These are phyloP conservation scores for Termitomyces sp. DNA, from an alignment of 1,284 basidiomycete species.

Conservation along the genomic window DNA sequence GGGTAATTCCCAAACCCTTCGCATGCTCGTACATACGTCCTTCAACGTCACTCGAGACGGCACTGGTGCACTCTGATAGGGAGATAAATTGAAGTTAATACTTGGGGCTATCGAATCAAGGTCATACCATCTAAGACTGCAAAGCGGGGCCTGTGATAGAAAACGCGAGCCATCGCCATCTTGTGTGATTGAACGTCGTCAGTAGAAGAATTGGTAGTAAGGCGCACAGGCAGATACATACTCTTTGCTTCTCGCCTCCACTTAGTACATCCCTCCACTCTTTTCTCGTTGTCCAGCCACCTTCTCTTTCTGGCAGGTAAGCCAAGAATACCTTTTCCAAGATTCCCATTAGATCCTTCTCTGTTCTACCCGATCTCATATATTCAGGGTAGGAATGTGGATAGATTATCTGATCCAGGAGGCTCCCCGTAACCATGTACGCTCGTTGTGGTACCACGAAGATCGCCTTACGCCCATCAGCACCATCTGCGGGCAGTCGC, in stretches of 20 bases:
- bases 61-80: constrained; percentile 83
- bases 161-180: constrained; percentile 84
- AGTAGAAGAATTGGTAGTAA: background rate
- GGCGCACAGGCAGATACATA: constrained; percentile 28
- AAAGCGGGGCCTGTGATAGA: constrained; percentile 80
- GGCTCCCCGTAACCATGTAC: constrained; percentile 83
- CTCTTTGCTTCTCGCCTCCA: constrained; percentile 93
- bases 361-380: constrained; percentile 48
- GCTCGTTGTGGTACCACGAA: constrained; percentile 92
- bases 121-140: constrained; percentile 67
- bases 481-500: constrained; percentile 24
- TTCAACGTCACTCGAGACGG: constrained; percentile 95
- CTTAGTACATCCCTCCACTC: constrained; percentile 96
- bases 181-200: constrained; percentile 24
- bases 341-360: constrained; percentile 69
- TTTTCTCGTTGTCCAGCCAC: constrained; percentile 85
- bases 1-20: constrained; percentile 87
- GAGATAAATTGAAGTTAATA: background rate
- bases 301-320: constrained; percentile 85
- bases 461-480: constrained; percentile 47
- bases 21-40: constrained; percentile 94
- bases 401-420: constrained; percentile 87
- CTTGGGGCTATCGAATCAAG: background rate
- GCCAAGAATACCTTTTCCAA: constrained; percentile 78
- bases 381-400: constrained; percentile 83